Evolutionary conservation across 2,329 filamentous ascomycete genomes (phyloP), one percentile per base, ranked within the genome.

Genomic region (Pseudogymnoascus sp.): DNA sequence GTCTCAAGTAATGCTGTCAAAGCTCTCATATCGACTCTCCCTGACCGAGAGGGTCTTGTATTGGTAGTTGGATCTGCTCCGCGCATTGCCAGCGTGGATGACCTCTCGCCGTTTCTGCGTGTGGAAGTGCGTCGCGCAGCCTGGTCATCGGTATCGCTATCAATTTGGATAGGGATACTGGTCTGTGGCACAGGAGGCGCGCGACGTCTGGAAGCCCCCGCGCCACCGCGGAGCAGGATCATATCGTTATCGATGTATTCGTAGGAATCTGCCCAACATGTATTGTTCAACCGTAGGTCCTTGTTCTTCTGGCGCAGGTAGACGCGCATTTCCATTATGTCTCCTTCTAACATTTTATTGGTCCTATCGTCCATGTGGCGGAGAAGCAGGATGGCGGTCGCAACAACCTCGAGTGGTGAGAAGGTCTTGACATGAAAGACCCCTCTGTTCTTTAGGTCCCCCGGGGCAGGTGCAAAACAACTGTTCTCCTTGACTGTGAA

Each of bases 321-420:
- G 7, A 64, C 54, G 17, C 73, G 68, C 67, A 74, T 68, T 9
- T 65, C 63, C 40, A 72, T 69, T 26, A 74, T 69, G 35, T 74
- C 72, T 7, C 68, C 69, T 6, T 72, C 63, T 6, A 74, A 66
- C 26, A 71, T 65, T 6, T 66, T 41, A 26, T 71, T 64, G 11
- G 65, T 68, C 24, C 71, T 65, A 15, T 65, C 62, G 1, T 68
- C 66, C 64, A 69, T 71, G 39, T 73, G 67, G 10, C 66, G 66
- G 7, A 69, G 66, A 10, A 74, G 67, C 3, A 74, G 59, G 37
- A 74, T 66, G 1, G 68, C 71, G 4, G 71, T 67, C 5, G 68
- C 69, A 29, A 74, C 65, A 13, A 74, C 66, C 37, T 74, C 73
- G 8, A 74, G 61, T 1, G 73, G 73, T 2, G 70, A 71, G 63